Evolutionary conservation across 805 yeast species (phyloP), one percentile per base, ranked within the genome.

Genomic region (Kuraishia piskuri): DNA sequence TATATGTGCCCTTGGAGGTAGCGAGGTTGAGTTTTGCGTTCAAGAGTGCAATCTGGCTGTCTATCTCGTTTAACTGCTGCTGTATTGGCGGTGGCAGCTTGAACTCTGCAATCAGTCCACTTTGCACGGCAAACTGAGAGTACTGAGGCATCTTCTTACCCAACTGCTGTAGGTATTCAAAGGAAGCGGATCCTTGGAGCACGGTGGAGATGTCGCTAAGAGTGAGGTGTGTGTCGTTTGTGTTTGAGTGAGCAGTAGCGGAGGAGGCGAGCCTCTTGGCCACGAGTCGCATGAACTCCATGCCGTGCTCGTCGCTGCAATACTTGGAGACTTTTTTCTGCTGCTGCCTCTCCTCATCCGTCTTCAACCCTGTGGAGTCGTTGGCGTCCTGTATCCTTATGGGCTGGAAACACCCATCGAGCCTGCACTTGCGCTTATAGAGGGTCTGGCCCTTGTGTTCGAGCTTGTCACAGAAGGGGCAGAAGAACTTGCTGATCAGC

Each of bases 391-490:
- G 46, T 1, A 63, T 55, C n/a, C 52, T 53, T 3, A 83, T 79
- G 0, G 90, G 85, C 45, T 74, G 70, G 50, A 61, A 74, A 63
- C 97, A 90, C 1, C 62, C 65, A 0, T 65, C 62, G 12, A 86
- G 52, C 24, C 92, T 74, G 64, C 97, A 90, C 61, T 86, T 86
- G 46, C 86, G 75, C 65, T 85, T 86, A 92, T 92, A 90, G 17
- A 75, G 57, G 0, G 92, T 80, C 25, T 58, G 59, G 0, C 86
- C 86, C 31, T 66, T 64, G 26, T 61, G 81, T 73, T 56, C 72
- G 64, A 55, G 65, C 66, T 36, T 64, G 52, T 77, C 79, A 65
- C 97, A 90, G 54, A 82, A 80, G 9, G 86, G 85, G 63, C 97
- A 90, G 63, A 72, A 86, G 62, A 78, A 90, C 53, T 78, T 77